A percentile compares a stretch with the other conserved stretches of the same genome.
Evolutionary conservation across 2,329 filamentous ascomycete genomes (phyloP).

Genomic region (Aspergillus sclerotialis): DNA sequence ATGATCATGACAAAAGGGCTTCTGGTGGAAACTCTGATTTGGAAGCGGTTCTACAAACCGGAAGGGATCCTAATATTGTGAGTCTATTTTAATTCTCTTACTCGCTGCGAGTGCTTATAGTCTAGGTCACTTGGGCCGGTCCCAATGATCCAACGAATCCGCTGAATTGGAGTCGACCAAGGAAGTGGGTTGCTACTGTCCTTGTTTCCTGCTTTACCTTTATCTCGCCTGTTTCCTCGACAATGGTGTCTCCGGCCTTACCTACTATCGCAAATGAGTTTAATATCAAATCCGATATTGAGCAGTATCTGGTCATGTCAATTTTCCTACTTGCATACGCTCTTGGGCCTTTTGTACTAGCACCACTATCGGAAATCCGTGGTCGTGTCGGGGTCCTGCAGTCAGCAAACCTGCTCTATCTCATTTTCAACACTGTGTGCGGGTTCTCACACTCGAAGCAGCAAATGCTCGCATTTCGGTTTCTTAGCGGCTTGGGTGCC

Average conservation of each 20-base stretch:
- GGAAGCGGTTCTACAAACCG: background rate
- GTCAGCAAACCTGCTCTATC: slow-evolving; percentile 43
- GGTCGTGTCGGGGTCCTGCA: slow-evolving; percentile 47
- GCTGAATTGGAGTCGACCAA: slow-evolving; percentile 41
- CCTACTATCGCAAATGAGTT: slow-evolving; percentile 45
- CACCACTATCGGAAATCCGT: slow-evolving; percentile 45
- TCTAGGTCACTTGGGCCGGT: slow-evolving; percentile 38
- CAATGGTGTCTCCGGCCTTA: slow-evolving; percentile 47
- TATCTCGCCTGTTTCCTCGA: slow-evolving; percentile 53
- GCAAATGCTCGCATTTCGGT: slow-evolving; percentile 48
- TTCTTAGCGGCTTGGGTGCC: slow-evolving; percentile 49
- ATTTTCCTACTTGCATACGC: slow-evolving; percentile 46
- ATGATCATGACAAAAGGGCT: background rate
- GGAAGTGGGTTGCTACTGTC: slow-evolving; percentile 48
- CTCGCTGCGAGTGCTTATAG: background rate
- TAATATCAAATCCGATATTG: slow-evolving; percentile 36
- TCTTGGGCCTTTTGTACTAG: slow-evolving; percentile 40
- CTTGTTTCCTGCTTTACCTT: slow-evolving; percentile 48
- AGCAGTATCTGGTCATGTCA: slow-evolving; percentile 40
- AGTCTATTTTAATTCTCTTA: background rate
- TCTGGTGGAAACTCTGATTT: background rate
- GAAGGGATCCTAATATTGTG: background rate
- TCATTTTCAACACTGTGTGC: slow-evolving; percentile 51
- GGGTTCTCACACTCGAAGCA: slow-evolving; percentile 43
- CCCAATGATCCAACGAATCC: slow-evolving; percentile 38